Base-by-base conservation (phyloP, 495 filamentous ascomycete genomes). In the Massariosphaeria phaeospora region DNA sequence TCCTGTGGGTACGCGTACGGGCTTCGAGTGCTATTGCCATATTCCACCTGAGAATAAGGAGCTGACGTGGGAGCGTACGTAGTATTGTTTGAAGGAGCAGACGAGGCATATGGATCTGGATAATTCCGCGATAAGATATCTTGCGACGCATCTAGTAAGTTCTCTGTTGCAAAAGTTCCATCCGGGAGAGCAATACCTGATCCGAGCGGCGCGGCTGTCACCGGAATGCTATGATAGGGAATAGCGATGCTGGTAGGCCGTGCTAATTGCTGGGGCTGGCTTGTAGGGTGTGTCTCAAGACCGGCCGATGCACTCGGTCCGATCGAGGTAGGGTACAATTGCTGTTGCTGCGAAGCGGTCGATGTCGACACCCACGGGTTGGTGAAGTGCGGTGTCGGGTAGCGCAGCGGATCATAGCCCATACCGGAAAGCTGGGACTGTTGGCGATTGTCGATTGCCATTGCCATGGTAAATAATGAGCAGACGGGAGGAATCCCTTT, bases 321-420 rank as follows among this genome's bases (percentile, higher is more conserved):
- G 72, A 79, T 79, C 66, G 76, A 71, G 29, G 75, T 79, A 44
- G 78, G 70, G 54, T 82, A 83, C 24, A 82, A 66, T 1, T 77
- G 74, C 21, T 75, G 73, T 1, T 77, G 74, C 21, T 75, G 73
- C 38, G 75, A 74, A 42, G 80, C 73, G 17, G 84, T 76, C n/a
- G 74, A 70, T 5, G 74, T 71, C 49, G 84, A 74, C 50, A 75
- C 76, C 91, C 91, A 97, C 13, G 91, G 91, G 69, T 97, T 90
- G 66, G 88, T 90, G 75, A 97, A 97, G 66, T 91, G 86, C 42
- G 90, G 88, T 39, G 80, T 70, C 45, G 75, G 84, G 73, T 84
- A 85, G 59, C 83, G 79, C 66, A 86, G 76, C 69, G 82, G 82
- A 70, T 91, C 86, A 76, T 91, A 95, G 70, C 80, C 79, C 76